A percentile compares a stretch with the other conserved stretches of the same genome.
Evolutionary conservation across 2,329 filamentous ascomycete species (phyloP).

Genomic region (Talaromyces piceae): DNA sequence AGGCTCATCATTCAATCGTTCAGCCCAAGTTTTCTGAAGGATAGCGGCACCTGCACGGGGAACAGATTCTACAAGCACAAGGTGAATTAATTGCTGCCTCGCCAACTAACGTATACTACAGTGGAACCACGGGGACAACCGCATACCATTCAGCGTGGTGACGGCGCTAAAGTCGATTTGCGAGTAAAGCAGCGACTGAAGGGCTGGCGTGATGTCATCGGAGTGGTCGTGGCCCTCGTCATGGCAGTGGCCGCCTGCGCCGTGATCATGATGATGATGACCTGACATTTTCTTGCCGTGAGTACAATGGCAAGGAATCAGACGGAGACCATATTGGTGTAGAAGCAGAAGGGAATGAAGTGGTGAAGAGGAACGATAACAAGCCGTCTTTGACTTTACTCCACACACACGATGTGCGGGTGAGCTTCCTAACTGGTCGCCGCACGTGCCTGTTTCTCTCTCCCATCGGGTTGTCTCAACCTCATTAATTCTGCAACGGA

Average conservation of each 20-base stretch:
- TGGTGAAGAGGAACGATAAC: not conserved
- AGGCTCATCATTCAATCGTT: constrained; percentile 63
- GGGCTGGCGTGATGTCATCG: constrained; percentile 83
- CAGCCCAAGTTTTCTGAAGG: constrained; percentile 84
- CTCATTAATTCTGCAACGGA: no score
- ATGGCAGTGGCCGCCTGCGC: constrained; percentile 41
- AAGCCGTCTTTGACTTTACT: not conserved
- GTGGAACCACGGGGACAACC: not conserved
- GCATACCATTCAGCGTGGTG: constrained; percentile 65
- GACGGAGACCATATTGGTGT: not conserved
- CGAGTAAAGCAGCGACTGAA: constrained; percentile 84
- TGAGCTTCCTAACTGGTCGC: not conserved
- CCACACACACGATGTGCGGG: not conserved
- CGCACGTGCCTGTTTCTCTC: not conserved
- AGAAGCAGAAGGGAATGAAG: not conserved
- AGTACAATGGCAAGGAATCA: not conserved
- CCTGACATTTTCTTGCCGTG: constrained; percentile 24
- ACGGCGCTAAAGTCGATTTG: constrained; percentile 86
- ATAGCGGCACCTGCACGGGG: constrained; percentile 64
- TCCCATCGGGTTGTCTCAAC: no score
- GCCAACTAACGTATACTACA: not conserved
- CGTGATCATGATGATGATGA: constrained; percentile 31
- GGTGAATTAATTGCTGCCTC: not conserved
- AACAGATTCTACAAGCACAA: constrained; percentile 43
- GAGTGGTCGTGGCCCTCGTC: constrained; percentile 71